These are phyloP conservation scores for Phylloboletellus chloephorus DNA, from an alignment of 1,284 basidiomycete genomes.

Conservation along the genomic window DNA sequence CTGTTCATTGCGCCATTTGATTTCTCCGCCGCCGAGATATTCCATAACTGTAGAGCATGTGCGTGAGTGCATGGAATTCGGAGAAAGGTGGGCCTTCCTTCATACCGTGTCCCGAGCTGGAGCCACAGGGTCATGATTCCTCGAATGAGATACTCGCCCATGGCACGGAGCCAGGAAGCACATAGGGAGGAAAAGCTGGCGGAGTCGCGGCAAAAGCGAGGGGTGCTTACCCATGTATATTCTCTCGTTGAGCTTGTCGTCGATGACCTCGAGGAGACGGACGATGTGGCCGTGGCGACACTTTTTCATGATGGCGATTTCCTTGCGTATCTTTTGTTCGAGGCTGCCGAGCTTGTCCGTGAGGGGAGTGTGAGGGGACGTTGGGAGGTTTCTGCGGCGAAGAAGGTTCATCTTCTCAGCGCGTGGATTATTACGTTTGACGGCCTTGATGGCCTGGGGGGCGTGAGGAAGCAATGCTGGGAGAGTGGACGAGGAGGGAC, in stretches of 20 bases:
- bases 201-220: constrained; percentile 11
- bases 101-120: constrained; percentile 29
- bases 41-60: constrained; percentile 71
- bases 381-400: constrained; percentile 49
- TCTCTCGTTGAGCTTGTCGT: constrained; percentile 85
- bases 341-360: constrained; percentile 63
- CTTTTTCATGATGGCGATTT: constrained; percentile 99
- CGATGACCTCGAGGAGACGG: constrained; percentile 89
- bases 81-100: constrained; percentile 20
- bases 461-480: constrained; percentile 10
- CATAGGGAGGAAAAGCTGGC: constrained; percentile 19
- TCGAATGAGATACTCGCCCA: constrained; percentile 19
- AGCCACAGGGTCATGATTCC: constrained; percentile 32
- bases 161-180: constrained; percentile 18
- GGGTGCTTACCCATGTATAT: constrained; percentile 83
- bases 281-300: constrained; percentile 91
- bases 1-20: constrained; percentile 74
- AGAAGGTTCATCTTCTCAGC: constrained; percentile 58
- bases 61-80: constrained; percentile 17
- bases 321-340: constrained; percentile 78
- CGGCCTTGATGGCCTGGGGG: constrained; percentile 77
- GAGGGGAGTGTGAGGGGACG: constrained; percentile 47
- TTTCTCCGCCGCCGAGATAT: constrained; percentile 91
- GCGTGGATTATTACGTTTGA: constrained; percentile 56
- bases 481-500: constrained; percentile 20